Percentiles rank a stretch among this genome's conserved stretches.
Conservation (phyloP, 164 flowering plant species). For the Warburgia ugandensis region DNA sequence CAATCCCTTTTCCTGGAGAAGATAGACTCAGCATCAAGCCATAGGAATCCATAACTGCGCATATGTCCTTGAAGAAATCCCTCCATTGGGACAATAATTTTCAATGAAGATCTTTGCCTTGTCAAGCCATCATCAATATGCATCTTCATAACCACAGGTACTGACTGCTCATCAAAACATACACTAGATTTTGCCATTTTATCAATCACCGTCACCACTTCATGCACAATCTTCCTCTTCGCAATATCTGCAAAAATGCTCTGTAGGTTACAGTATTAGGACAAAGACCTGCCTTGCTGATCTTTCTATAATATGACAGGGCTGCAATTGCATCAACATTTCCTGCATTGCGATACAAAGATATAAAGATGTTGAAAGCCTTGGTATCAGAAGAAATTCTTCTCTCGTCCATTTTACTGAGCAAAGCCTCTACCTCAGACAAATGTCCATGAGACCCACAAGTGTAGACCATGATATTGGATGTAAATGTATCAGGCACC, state of each 20-base stretch:
- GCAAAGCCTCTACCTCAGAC: constrained; percentile 68
- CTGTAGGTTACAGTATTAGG: constrained; percentile 68
- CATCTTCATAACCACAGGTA: constrained; percentile 67
- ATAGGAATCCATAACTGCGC: constrained; percentile 78
- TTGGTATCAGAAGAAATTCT: constrained; percentile 67
- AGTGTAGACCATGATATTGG: constrained; percentile 79
- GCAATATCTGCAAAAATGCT: constrained; percentile 54
- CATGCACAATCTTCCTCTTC: constrained; percentile 56
- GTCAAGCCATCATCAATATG: constrained; percentile 48
- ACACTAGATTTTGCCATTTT: constrained; percentile 49
- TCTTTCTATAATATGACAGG: constrained; percentile 50
- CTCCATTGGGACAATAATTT: constrained; percentile 21
- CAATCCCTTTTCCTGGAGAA: constrained; percentile 42
- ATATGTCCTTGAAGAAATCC: constrained; percentile 41
- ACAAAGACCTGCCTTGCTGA: constrained; percentile 63
- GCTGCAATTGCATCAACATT: constrained; percentile 60
- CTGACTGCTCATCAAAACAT: constrained; percentile 56
- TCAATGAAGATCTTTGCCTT: constrained; percentile 40
- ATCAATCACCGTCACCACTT: constrained; percentile 50
- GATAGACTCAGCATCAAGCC: constrained; percentile 74
- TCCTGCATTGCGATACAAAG: constrained; percentile 61
- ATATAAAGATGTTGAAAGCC: constrained; percentile 73
- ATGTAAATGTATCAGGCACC: constrained; percentile 66
- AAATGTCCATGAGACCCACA: constrained; percentile 78
- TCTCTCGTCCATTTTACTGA: constrained; percentile 74